Evolutionary conservation across 2,329 filamentous ascomycete genomes (phyloP), one percentile per base, ranked within the genome.

Genomic region (Exophiala phaeomuriformis): DNA sequence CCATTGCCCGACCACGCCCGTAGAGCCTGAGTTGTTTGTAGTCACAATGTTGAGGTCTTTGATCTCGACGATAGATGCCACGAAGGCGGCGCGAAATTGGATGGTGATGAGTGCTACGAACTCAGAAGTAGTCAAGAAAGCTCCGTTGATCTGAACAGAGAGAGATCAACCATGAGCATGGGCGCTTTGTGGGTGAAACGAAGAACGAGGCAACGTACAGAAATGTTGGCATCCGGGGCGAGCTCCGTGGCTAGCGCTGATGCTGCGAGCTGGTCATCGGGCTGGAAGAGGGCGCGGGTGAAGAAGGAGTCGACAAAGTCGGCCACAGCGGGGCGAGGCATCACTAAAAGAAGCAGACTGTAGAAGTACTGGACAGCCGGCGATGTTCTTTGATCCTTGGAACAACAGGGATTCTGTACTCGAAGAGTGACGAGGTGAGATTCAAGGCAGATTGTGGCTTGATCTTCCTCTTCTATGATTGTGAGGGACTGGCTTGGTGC

Each of bases 41-140:
- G 49, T 47, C 19, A 39, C 49, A 52, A 52, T 52, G 27, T 52
- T 47, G 19, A 52, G 42, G 35, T 52, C 49, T 47, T 52, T 52
- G 49, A 52, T 52, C 42, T 47, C 42, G 42, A 47, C 36, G 28
- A 52, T 52, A 30, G 49, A 47, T 3, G 49, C 49, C 1, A n/a
- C 7, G 33, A 47, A 52, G 31, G 31, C 35, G n/a, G 41, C 8
- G n/a, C 49, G 30, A 19, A 52, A 52, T 41, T 52, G 30, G 8
- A 32, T 40, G 27, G 41, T 52, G 42, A 52, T 40, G 10, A 52
- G 31, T 10, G 27, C 40, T 42, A 52, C 43, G 28, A 52, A 47
- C 1, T 52, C 49, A 19, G 41, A 31, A 39, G 12, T 32, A 30
- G 31, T 47, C 8, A 52, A 31, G 28, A 19, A 1, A 12, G 31